Conservation (phyloP, 164 flowering plant genomes). For the Chimonanthus praecox region DNA sequence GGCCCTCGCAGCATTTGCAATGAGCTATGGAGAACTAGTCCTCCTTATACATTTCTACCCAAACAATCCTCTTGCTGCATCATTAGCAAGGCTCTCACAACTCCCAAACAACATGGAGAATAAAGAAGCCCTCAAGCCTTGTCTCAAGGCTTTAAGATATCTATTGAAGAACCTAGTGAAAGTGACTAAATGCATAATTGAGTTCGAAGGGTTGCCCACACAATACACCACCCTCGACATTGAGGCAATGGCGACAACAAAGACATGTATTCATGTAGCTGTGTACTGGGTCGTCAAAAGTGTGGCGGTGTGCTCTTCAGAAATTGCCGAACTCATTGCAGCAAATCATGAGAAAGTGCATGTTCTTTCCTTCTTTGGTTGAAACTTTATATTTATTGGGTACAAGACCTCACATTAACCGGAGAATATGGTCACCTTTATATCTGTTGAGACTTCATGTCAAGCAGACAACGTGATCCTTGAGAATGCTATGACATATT, state of each 20-base stretch:
- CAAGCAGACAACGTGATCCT: neutral
- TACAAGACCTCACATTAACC: neutral
- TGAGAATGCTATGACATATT: no score
- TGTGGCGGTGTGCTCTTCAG: slow-evolving; percentile 40
- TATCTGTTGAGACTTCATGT: neutral
- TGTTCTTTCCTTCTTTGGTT: slow-evolving; percentile 43
- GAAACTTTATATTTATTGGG: neutral
- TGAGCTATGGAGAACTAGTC: slow-evolving; percentile 52
- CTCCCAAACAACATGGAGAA: slow-evolving; percentile 31
- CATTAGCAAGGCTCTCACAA: slow-evolving; percentile 42
- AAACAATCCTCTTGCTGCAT: slow-evolving; percentile 40
- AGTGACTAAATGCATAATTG: slow-evolving; percentile 35
- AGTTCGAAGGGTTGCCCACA: slow-evolving; percentile 40
- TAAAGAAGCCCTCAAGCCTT: slow-evolving; percentile 24
- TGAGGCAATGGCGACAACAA: slow-evolving; percentile 19
- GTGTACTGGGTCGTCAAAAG: slow-evolving; percentile 71
- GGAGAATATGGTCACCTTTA: neutral
- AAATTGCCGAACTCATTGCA: slow-evolving; percentile 38
- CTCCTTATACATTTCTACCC: slow-evolving; percentile 38
- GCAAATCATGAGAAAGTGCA: slow-evolving; percentile 65
- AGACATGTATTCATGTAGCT: slow-evolving; percentile 40
- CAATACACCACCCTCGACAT: slow-evolving; percentile 28
- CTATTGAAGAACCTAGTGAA: slow-evolving; percentile 43
- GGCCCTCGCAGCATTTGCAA: slow-evolving; percentile 60
- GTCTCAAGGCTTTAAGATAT: slow-evolving; percentile 40